phyloP scores from a whole-genome alignment of 495 filamentous ascomycete species.

The Chaetomium tenue region DNA sequence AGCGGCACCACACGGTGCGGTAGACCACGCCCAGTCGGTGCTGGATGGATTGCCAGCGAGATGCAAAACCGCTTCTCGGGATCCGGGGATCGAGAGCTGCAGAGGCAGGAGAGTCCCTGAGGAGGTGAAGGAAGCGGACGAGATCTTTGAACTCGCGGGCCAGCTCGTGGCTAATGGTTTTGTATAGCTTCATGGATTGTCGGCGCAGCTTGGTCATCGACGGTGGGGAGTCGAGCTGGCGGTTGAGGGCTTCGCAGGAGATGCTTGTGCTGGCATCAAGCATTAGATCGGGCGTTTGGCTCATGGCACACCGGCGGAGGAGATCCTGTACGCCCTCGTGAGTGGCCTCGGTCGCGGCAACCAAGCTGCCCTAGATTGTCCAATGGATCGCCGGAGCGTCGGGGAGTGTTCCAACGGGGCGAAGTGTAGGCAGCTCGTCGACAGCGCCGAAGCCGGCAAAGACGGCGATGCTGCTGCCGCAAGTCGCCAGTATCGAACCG shows the following conservation, averaged over 20 bases:
- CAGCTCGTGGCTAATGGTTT: background rate
- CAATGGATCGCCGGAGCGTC: too few relatives aligned
- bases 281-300: background rate
- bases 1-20: background rate
- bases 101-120: background rate
- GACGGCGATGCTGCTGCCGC: too few relatives aligned
- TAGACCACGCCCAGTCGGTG: background rate
- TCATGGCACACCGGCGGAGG: background rate
- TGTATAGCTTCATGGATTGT: background rate
- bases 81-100: background rate
- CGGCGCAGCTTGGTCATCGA: background rate
- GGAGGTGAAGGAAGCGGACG: background rate
- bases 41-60: background rate
- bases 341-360: background rate
- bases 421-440: too few relatives aligned
- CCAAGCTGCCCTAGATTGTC: background rate
- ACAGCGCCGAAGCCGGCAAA: too few relatives aligned
- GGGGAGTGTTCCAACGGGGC: too few relatives aligned
- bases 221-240: background rate
- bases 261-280: background rate
- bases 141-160: background rate
- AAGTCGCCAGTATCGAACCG: too few relatives aligned
- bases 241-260: background rate
- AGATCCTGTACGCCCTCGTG: background rate
- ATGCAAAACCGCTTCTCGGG: background rate